Percentiles rank a stretch among this genome's conserved stretches.
Conservation (phyloP, 805 yeast species). For the Phaffomyces opuntiae region DNA sequence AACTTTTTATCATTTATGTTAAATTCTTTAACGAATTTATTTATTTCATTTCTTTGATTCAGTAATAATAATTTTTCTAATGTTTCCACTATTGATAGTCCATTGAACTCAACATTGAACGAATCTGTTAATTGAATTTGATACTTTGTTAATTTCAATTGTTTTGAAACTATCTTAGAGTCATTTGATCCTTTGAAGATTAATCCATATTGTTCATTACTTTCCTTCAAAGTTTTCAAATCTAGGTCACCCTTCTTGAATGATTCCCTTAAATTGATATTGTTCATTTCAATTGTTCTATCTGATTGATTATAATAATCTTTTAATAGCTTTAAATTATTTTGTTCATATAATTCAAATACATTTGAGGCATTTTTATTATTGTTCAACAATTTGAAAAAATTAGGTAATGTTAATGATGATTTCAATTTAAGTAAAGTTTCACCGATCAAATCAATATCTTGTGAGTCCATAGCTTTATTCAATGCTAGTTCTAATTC, state of each 20-base stretch:
- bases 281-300: constrained; percentile 39
- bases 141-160: constrained; percentile 32
- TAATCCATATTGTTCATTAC: constrained; percentile 26
- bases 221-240: constrained; percentile 22
- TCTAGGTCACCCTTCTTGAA: constrained; percentile 1
- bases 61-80: constrained; percentile 36
- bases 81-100: constrained; percentile 35
- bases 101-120: constrained; percentile 22
- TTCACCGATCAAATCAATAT: constrained; percentile 46
- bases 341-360: constrained; percentile 27
- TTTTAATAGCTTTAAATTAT: constrained; percentile 33
- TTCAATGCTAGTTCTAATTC: constrained; percentile 62
- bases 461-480: constrained; percentile 42
- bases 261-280: constrained; percentile 27
- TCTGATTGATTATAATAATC: constrained; percentile 66
- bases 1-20: constrained; percentile 51
- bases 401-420: constrained; percentile 54
- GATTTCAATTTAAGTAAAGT: constrained; percentile 48
- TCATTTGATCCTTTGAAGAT: constrained; percentile 30
- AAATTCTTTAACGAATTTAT: constrained; percentile 25
- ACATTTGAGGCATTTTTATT: constrained; percentile 31
- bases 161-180: constrained; percentile 35
- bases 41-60: constrained; percentile 43
- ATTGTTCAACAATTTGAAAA: constrained; percentile 57
- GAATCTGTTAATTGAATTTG: constrained; percentile 37